Evolutionary conservation across 768 basidiomycete species (phyloP).

Genomic region (Kwoniella sp.): DNA sequence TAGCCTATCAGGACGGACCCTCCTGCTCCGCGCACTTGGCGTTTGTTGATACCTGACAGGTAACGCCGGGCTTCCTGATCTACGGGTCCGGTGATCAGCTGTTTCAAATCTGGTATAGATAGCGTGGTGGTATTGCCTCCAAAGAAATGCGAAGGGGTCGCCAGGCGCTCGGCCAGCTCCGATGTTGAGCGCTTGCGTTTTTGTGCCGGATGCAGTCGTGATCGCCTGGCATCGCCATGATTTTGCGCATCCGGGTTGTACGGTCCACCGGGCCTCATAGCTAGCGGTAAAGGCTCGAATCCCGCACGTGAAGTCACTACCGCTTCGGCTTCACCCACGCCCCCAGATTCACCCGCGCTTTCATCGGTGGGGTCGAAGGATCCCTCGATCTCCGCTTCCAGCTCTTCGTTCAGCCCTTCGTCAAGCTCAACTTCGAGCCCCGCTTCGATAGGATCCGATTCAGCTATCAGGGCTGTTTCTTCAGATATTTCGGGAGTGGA

Average conservation of each 20-base stretch:
- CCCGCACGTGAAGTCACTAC: not conserved
- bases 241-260: conserved; percentile 19
- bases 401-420: not conserved
- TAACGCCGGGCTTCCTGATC: not conserved
- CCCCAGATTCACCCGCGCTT: not conserved
- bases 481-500: conserved; percentile 1
- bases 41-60: not conserved
- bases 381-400: conserved; percentile 1
- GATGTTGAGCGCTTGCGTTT: not conserved
- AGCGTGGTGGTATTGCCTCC: not conserved
- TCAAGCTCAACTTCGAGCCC: conserved; percentile 6
- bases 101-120: not conserved
- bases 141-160: not conserved
- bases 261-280: conserved; percentile 20
- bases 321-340: not conserved
- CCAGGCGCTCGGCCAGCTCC: not conserved
- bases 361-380: not conserved
- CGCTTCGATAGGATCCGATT: conserved; percentile 14
- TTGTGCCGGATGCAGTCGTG: not conserved
- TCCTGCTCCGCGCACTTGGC: conserved; percentile 1
- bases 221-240: not conserved
- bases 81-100: not conserved
- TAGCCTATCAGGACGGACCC: conserved; percentile 42
- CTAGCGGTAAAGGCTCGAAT: conserved; percentile 24
- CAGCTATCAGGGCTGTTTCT: conserved; percentile 14